Evolutionary conservation across 2,329 filamentous ascomycete species (phyloP).

Genomic region (Graphiopsis chlorocephala): DNA sequence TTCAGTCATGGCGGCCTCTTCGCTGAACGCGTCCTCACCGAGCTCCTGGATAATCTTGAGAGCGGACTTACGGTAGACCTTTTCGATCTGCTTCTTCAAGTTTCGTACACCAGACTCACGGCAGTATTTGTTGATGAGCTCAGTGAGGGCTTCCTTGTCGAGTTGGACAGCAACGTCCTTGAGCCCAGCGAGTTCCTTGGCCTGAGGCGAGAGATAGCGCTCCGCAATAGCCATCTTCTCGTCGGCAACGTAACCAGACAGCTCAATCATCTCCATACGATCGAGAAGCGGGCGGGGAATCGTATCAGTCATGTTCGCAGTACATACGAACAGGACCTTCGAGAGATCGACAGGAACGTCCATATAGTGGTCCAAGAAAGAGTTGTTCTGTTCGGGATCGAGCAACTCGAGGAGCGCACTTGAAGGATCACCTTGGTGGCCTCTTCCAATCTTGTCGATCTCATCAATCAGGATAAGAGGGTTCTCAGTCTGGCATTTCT

Average conservation of each 20-base stretch:
- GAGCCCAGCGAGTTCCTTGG: conserved; percentile 89
- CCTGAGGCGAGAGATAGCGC: conserved; percentile 83
- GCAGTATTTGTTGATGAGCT: conserved; percentile 98
- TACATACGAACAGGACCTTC: conserved; percentile 97
- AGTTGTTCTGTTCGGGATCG: conserved; percentile 95
- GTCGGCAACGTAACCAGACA: conserved; percentile 94
- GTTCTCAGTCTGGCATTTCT: conserved; percentile 99
- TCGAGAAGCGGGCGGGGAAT: conserved; percentile 92
- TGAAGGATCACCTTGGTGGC: conserved; percentile 93
- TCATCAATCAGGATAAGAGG: conserved; percentile 95
- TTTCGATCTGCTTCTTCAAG: conserved; percentile 98
- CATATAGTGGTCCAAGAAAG: conserved; percentile 97
- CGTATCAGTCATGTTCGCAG: conserved; percentile 97
- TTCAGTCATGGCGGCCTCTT: conserved; percentile 77
- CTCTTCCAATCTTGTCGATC: conserved; percentile 95
- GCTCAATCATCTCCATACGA: conserved; percentile 94
- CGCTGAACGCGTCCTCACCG: conserved; percentile 77
- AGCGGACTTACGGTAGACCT: conserved; percentile 95
- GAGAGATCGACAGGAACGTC: conserved; percentile 96
- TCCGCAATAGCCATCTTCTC: conserved; percentile 99
- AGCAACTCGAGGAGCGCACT: conserved; percentile 90
- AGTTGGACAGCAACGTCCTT: conserved; percentile 89
- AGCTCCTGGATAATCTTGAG: conserved; percentile 95
- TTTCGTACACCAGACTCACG: conserved; percentile 96
- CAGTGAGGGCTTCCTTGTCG: conserved; percentile 82